Conservation (phyloP, 768 basidiomycete species). For the Pulveroboletus sp. region DNA sequence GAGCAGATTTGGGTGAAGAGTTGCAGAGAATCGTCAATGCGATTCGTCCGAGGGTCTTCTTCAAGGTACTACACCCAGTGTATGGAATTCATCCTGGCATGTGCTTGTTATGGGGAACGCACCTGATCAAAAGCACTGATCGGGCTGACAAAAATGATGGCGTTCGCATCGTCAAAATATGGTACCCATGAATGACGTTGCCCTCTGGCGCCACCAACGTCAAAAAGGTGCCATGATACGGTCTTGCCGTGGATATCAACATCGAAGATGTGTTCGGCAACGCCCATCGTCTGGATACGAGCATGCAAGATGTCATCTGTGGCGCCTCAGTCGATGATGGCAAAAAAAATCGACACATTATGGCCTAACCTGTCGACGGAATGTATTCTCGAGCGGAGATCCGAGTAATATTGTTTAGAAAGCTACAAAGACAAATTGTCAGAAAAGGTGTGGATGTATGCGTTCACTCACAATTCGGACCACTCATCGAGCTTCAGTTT, state of each 20-base stretch:
- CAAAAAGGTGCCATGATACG: constrained; percentile 73
- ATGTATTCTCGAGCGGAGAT: constrained; percentile 68
- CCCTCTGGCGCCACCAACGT: constrained; percentile 69
- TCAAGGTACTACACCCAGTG: constrained; percentile 62
- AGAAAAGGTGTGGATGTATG: constrained; percentile 22
- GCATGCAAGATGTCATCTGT: constrained; percentile 85
- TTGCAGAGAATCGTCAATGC: constrained; percentile 87
- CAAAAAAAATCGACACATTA: constrained; percentile 13
- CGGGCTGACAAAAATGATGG: constrained; percentile 78
- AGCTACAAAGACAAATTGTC: constrained; percentile 41
- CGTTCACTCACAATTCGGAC: constrained; percentile 73
- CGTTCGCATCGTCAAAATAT: constrained; percentile 62
- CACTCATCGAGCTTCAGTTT: constrained; percentile 81
- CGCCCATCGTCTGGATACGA: constrained; percentile 89
- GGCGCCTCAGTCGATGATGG: constrained; percentile 26
- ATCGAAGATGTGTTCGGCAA: constrained; percentile 81
- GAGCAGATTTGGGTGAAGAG: constrained; percentile 84
- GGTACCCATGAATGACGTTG: constrained; percentile 81
- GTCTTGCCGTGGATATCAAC: constrained; percentile 76
- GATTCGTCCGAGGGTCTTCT: constrained; percentile 81
- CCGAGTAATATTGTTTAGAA: constrained; percentile 69
- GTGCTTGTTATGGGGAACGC: constrained; percentile 1
- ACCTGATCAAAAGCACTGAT: constrained; percentile 81
- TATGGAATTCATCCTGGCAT: constrained; percentile 1
- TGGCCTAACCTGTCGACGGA: constrained; percentile 63